phyloP scores from a whole-genome alignment of 805 yeast species.

The Teunomyces kruisii region DNA sequence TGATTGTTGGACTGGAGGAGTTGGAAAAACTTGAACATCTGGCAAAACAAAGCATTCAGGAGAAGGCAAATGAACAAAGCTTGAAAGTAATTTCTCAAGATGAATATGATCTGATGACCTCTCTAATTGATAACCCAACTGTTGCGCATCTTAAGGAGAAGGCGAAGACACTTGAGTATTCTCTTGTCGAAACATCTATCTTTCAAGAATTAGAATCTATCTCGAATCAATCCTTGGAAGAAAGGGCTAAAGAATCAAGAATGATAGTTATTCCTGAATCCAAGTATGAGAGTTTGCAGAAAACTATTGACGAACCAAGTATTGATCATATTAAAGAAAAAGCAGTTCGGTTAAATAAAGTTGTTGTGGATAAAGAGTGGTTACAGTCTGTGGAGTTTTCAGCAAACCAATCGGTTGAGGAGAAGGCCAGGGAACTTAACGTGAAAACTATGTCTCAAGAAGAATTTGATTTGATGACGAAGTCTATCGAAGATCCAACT shows the following conservation, averaged over 20 bases:
- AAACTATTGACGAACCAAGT: constrained; percentile 12
- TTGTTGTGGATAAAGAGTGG: constrained; percentile 11
- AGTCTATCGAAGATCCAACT: constrained; percentile 8
- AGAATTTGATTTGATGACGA: constrained; percentile 9
- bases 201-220: background rate
- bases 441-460: constrained; percentile 11
- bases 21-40: constrained; percentile 12
- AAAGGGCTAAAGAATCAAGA: constrained; percentile 14
- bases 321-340: constrained; percentile 14
- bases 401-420: constrained; percentile 3
- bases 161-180: constrained; percentile 14
- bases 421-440: constrained; percentile 11
- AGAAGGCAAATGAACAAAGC: constrained; percentile 12
- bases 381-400: constrained; percentile 12
- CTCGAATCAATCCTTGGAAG: constrained; percentile 13
- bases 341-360: constrained; percentile 10
- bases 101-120: constrained; percentile 10
- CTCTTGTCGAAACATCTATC: constrained; percentile 8
- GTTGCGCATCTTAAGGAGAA: constrained; percentile 26
- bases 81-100: constrained; percentile 12
- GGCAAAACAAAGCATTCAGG: constrained; percentile 5
- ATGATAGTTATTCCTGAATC: constrained; percentile 13
- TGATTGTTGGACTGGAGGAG: constrained; percentile 11
- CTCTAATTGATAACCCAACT: constrained; percentile 21
- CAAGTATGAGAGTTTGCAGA: constrained; percentile 18